Evolutionary conservation across 1,139 yeast genomes (phyloP).

Genomic region (Hyphopichia pseudoburtonii): DNA sequence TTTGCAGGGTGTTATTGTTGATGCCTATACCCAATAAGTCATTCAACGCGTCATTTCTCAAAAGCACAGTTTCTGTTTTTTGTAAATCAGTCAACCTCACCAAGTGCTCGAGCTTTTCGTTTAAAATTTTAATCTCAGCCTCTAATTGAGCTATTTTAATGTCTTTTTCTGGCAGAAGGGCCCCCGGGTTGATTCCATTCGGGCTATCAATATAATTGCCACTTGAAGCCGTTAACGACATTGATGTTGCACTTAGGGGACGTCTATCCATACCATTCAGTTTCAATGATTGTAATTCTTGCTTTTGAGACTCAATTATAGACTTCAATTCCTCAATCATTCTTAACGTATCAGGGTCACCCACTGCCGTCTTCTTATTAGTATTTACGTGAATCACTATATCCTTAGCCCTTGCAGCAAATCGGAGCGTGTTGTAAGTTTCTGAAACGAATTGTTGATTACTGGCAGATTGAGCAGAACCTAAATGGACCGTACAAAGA

Average conservation of each 20-base stretch:
- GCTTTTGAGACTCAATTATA: conserved; percentile 45
- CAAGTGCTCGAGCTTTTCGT: conserved; percentile 69
- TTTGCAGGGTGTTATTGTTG: conserved; percentile 31
- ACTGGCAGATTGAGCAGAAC: conserved; percentile 24
- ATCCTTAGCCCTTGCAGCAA: conserved; percentile 92
- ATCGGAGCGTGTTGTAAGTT: conserved; percentile 81
- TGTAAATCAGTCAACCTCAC: conserved; percentile 61
- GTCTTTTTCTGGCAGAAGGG: conserved; percentile 10
- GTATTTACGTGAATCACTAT: conserved; percentile 68
- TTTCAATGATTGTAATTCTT: conserved; percentile 36
- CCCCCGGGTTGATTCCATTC: too few species aligned
- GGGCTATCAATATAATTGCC: not conserved
- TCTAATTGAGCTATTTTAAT: conserved; percentile 42
- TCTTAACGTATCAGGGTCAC: conserved; percentile 43
- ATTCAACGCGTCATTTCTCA: conserved; percentile 56
- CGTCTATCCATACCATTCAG: conserved; percentile 7
- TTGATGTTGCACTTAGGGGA: conserved; percentile 4
- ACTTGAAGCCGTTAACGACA: conserved; percentile 8
- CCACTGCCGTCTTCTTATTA: conserved; percentile 34
- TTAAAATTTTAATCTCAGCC: conserved; percentile 60
- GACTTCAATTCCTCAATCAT: conserved; percentile 47
- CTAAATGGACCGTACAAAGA: conserved; percentile 78
- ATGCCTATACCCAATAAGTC: conserved; percentile 44
- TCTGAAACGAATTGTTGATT: conserved; percentile 60
- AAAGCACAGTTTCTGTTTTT: conserved; percentile 52